Percentiles rank a stretch among this genome's conserved stretches.
phyloP scores from a whole-genome alignment of 305 asterid genomes.

The Fraxinus latifolia region DNA sequence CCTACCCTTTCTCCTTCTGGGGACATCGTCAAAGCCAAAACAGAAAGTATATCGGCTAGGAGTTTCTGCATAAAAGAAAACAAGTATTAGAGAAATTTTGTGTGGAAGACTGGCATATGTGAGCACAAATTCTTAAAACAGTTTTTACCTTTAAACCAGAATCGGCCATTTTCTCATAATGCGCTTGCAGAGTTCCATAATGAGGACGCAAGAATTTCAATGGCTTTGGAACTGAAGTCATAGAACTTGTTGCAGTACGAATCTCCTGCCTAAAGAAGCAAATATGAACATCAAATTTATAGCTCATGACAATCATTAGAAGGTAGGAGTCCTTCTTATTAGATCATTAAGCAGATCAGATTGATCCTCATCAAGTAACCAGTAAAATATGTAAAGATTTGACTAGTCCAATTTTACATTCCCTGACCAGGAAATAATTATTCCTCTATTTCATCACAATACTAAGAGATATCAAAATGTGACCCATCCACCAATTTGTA shows the following conservation, averaged over 20 bases:
- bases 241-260: constrained; percentile 94
- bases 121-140: constrained; percentile 10
- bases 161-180: constrained; percentile 65
- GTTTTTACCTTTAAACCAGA: constrained; percentile 66
- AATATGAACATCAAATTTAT: background rate
- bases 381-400: background rate
- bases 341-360: background rate
- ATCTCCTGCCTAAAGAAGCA: constrained; percentile 74
- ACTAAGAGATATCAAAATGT: background rate
- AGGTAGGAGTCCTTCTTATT: background rate
- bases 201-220: constrained; percentile 96
- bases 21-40: constrained; percentile 98
- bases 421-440: background rate
- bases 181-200: constrained; percentile 81
- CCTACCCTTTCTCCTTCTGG: constrained; percentile 97
- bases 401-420: background rate
- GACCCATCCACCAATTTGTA: background rate
- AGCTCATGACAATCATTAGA: background rate
- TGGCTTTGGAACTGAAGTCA: constrained; percentile 98
- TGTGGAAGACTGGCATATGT: background rate
- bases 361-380: background rate
- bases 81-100: background rate
- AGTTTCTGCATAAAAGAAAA: constrained; percentile 51
- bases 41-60: constrained; percentile 93
- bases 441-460: background rate